Evolutionary conservation across 352 stramenopile genomes (phyloP), one percentile per base, ranked within the genome.

Genomic region (Phytophthora megakarya): DNA sequence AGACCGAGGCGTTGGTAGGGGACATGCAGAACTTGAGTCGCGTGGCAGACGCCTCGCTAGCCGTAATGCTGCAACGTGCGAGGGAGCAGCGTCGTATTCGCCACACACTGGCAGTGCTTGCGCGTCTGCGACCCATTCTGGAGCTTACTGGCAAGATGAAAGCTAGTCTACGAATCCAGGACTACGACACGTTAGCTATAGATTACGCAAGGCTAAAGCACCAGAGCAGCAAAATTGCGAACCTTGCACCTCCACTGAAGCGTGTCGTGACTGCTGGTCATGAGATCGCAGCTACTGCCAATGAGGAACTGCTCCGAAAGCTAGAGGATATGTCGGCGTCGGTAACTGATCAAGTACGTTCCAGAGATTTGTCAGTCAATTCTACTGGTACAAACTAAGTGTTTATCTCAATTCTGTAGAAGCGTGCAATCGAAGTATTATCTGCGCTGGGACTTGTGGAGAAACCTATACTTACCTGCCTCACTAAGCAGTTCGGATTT

Each of bases 131-230:
- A 1, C 80, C 81, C 8, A 77, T 92, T 25, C 80, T 95, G 21
- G 84, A 92, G 38, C 79, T 93, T 53, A 89, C 79, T 1, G 73
- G 78, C 30, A 89, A 88, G 58, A 90, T 95, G 82, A 89, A 89
- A 43, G 65, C 68, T 33, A 90, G 80, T 66, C 64, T 92, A 43
- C 59, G 80, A 13, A 68, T 61, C 12, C 76, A 81, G 35, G 76
- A 95, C 57, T 95, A 87, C 45, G 81, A 89, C 10, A 87, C 86
- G 38, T 72, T 94, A 7, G 85, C 82, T 0, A 78, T 91, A 16
- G 80, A 92, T 38, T 94, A 90, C 52, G 75, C 75, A 30, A 73
- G 82, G 0, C 55, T 94, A 42, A 90, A 92, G 35, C 67, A 86
- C 12, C 78, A 92, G 39, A 86, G 75, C 47, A 57, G 67, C 28